phyloP scores from a whole-genome alignment of 2,329 filamentous ascomycete genomes.

The Pyricularia sp. region DNA sequence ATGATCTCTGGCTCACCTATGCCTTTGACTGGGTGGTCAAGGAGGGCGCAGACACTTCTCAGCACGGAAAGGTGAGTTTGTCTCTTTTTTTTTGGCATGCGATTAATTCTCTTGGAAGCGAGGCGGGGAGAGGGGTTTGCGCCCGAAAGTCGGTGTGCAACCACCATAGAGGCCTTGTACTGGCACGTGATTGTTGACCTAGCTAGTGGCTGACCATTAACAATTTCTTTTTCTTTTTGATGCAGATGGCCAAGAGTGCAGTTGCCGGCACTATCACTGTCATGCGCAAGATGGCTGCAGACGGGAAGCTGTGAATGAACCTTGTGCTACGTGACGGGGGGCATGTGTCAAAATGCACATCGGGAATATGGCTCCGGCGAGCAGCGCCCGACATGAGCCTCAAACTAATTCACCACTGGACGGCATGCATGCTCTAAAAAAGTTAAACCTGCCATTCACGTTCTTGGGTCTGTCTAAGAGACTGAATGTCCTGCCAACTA shows the following conservation, averaged over 20 bases:
- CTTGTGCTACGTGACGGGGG: neutral
- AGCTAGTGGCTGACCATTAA: neutral
- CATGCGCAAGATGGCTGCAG: neutral
- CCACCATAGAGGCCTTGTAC: neutral
- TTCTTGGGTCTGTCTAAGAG: too few species aligned
- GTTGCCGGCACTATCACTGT: neutral
- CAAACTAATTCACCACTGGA: neutral
- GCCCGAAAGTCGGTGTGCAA: neutral
- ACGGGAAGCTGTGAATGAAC: neutral
- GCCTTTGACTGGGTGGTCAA: constrained; percentile 14
- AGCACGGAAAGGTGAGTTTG: neutral
- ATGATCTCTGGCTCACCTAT: constrained; percentile 22
- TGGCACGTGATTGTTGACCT: neutral
- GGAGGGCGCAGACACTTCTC: neutral
- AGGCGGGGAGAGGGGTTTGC: too few species aligned
- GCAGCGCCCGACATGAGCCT: neutral
- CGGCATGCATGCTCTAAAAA: neutral
- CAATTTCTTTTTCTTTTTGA: neutral
- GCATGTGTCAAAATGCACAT: neutral
- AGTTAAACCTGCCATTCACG: neutral
- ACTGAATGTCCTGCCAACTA: neutral
- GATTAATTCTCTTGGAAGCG: neutral
- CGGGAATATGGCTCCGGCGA: neutral
- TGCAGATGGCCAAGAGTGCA: neutral
- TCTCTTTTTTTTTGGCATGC: neutral